Conservation (phyloP, 2,329 filamentous ascomycete species). For the Phialocephala sp. region DNA sequence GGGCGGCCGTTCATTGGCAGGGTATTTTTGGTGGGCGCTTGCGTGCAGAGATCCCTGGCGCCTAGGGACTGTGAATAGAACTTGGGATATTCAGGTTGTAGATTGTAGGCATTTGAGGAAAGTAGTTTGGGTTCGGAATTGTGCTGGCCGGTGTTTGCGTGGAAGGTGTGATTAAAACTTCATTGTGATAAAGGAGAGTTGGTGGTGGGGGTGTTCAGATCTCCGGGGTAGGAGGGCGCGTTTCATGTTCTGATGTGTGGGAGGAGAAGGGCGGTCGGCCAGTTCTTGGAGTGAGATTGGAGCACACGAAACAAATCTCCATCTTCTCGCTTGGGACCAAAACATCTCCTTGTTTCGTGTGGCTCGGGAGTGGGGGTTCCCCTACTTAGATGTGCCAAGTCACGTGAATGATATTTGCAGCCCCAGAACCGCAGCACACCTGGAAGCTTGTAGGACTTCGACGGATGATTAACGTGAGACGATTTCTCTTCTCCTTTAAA, state of each 20-base stretch:
- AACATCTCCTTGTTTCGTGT: neutral
- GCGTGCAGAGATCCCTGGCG: neutral
- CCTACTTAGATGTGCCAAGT: neutral
- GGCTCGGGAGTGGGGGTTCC: neutral
- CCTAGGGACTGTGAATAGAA: conserved; percentile 1
- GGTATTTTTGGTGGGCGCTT: conserved; percentile 9
- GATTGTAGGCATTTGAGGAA: too few relatives aligned
- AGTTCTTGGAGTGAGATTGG: conserved; percentile 5
- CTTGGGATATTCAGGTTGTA: too few relatives aligned
- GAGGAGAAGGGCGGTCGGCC: neutral
- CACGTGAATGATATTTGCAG: neutral
- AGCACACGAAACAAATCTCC: neutral
- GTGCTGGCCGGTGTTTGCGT: neutral
- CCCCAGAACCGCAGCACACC: neutral
- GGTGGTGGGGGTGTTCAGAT: neutral
- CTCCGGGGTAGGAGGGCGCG: neutral
- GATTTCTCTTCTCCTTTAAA: too few relatives aligned
- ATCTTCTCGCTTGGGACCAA: neutral
- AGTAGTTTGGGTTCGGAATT: neutral
- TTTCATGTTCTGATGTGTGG: neutral
- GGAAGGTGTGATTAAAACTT: too few relatives aligned
- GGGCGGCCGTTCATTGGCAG: neutral
- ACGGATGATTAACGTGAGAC: too few relatives aligned
- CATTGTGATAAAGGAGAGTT: too few relatives aligned
- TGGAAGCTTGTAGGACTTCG: too few relatives aligned